Conservation (phyloP, 805 yeast genomes). For the Suhomyces sp. region DNA sequence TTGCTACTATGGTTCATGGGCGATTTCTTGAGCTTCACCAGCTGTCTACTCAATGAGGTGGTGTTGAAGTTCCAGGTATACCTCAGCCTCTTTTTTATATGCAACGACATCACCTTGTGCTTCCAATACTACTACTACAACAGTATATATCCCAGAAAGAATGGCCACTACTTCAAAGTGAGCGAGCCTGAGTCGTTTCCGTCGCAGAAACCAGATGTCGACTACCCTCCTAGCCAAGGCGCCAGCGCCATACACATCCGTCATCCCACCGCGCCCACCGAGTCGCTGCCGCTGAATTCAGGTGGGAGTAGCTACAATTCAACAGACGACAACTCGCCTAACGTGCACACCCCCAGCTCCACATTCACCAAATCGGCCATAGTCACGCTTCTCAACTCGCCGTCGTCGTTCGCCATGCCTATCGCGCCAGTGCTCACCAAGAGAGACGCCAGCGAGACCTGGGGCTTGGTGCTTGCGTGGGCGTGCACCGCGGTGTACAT, state of each 20-base stretch:
- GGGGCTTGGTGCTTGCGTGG: conserved; percentile 59
- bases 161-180: neutral
- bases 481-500: conserved; percentile 71
- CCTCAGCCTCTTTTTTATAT: conserved; percentile 37
- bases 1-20: conserved; percentile 65
- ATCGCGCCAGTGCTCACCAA: neutral
- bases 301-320: conserved; percentile 13
- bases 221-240: conserved; percentile 5
- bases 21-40: conserved; percentile 34
- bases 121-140: conserved; percentile 42
- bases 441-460: neutral
- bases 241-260: conserved; percentile 12
- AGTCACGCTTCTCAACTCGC: conserved; percentile 12
- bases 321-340: conserved; percentile 5
- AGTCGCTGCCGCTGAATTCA: conserved; percentile 1
- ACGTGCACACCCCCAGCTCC: conserved; percentile 3
- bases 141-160: conserved; percentile 30
- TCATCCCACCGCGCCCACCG: neutral
- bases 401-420: conserved; percentile 12
- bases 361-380: conserved; percentile 6
- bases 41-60: conserved; percentile 37
- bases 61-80: conserved; percentile 39
- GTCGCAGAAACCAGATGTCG: neutral
- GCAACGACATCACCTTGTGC: conserved; percentile 38
- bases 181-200: neutral